A percentile compares a stretch with the other conserved stretches of the same genome.
Conservation (phyloP, 1,284 basidiomycete genomes). For the Leccinum subrobustum region DNA sequence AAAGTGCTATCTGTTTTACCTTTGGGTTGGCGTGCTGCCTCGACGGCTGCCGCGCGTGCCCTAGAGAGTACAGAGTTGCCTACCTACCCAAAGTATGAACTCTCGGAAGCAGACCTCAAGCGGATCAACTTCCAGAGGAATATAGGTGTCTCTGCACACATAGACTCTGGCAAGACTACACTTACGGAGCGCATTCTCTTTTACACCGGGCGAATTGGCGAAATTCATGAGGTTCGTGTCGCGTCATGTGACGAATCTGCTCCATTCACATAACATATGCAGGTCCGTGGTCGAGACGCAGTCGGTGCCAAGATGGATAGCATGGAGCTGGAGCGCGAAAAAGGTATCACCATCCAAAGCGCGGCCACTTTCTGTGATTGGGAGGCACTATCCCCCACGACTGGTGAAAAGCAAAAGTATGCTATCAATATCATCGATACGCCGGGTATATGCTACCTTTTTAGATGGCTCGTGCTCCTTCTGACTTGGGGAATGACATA, state of each 20-base stretch:
- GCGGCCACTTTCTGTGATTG: slow-evolving; percentile 99
- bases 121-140: slow-evolving; percentile 71
- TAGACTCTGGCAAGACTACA: slow-evolving; percentile 98
- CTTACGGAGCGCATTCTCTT: slow-evolving; percentile 96
- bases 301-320: slow-evolving; percentile 99
- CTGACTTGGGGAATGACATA: slow-evolving; percentile 28
- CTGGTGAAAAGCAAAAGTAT: slow-evolving; percentile 75
- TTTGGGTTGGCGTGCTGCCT: slow-evolving; percentile 26
- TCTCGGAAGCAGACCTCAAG: slow-evolving; percentile 57
- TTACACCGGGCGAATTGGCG: slow-evolving; percentile 94
- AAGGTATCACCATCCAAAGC: slow-evolving; percentile 99
- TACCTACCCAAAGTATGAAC: slow-evolving; percentile 38
- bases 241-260: background rate
- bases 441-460: slow-evolving; percentile 57
- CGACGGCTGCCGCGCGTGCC: slow-evolving; percentile 24
- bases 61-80: slow-evolving; percentile 11
- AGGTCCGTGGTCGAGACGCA: slow-evolving; percentile 90
- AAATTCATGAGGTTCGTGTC: slow-evolving; percentile 89
- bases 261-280: background rate
- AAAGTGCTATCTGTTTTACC: background rate
- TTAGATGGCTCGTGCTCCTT: background rate
- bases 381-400: slow-evolving; percentile 70
- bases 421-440: slow-evolving; percentile 99
- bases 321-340: slow-evolving; percentile 99
- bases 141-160: slow-evolving; percentile 88